phyloP scores from a whole-genome alignment of 129 eudicot species.

The Erigeron canadensis region DNA sequence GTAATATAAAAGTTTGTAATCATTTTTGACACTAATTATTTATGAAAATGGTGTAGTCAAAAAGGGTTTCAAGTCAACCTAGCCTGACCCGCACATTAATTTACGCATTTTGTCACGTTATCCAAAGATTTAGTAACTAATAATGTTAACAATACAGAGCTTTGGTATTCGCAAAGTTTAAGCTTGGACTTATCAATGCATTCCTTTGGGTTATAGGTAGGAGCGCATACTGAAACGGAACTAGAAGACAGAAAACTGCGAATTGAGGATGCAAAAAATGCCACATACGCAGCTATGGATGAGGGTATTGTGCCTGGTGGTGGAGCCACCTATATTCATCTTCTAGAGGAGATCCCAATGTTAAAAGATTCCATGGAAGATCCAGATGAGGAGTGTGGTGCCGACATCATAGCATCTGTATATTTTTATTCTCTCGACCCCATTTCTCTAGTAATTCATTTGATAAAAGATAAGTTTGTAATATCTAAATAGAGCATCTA shows the following conservation, averaged over 20 bases:
- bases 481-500: not conserved
- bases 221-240: slow-evolving; percentile 88
- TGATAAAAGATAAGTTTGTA: not conserved
- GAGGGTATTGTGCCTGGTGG: slow-evolving; percentile 99
- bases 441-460: slow-evolving; percentile 6
- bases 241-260: slow-evolving; percentile 87
- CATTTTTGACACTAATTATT: too few relatives aligned
- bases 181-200: not conserved
- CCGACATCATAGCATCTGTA: slow-evolving; percentile 73
- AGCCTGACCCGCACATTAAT: too few relatives aligned
- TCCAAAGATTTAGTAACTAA: too few relatives aligned
- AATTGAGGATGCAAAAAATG: slow-evolving; percentile 85
- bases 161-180: not conserved
- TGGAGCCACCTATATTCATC: slow-evolving; percentile 84
- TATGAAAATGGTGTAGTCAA: too few relatives aligned
- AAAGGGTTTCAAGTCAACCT: too few relatives aligned
- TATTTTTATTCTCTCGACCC: slow-evolving; percentile 13
- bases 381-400: slow-evolving; percentile 81
- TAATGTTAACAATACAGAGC: not conserved
- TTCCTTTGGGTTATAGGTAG: slow-evolving; percentile 49
- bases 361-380: slow-evolving; percentile 47
- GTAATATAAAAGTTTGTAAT: too few relatives aligned
- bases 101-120: too few relatives aligned
- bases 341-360: slow-evolving; percentile 60
- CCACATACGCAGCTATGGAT: slow-evolving; percentile 90